Conservation (phyloP, 2,329 filamentous ascomycete species). For the Pyrenochaeta sp. region DNA sequence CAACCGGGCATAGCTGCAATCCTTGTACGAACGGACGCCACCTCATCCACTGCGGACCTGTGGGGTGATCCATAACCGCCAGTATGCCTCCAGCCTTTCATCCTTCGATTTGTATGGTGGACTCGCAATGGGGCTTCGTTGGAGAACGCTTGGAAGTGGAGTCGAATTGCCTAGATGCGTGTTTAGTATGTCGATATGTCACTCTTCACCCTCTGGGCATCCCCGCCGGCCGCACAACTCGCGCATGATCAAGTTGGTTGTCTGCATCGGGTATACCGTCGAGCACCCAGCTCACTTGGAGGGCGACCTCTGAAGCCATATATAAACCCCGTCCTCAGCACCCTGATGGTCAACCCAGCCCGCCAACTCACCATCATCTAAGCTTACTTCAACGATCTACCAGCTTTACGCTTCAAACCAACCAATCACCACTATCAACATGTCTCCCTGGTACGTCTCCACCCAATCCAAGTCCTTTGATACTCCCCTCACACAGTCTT, state of each 20-base stretch:
- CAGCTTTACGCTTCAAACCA: conserved; percentile 1
- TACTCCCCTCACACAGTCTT: neutral
- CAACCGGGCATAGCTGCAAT: neutral
- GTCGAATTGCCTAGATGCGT: neutral
- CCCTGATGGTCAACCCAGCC: conserved; percentile 19
- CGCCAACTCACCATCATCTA: neutral
- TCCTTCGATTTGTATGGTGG: neutral
- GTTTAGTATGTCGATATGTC: conserved; percentile 10
- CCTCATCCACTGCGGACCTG: neutral
- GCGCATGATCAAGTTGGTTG: conserved; percentile 3
- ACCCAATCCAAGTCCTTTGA: neutral
- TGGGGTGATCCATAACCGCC: neutral
- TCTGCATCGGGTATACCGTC: neutral
- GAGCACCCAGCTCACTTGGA: neutral
- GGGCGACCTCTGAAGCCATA: neutral
- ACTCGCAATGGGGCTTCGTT: neutral
- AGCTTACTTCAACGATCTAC: conserved; percentile 1
- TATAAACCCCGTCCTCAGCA: conserved; percentile 17
- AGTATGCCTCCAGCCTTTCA: neutral
- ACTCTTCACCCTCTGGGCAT: neutral
- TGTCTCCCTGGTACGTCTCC: conserved; percentile 27
- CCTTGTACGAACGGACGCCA: neutral
- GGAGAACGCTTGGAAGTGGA: neutral
- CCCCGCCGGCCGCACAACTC: neutral
- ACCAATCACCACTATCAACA: conserved; percentile 13